Evolutionary conservation across 1,284 basidiomycete species (phyloP).

Genomic region (Papiliotrema nemorosa): DNA sequence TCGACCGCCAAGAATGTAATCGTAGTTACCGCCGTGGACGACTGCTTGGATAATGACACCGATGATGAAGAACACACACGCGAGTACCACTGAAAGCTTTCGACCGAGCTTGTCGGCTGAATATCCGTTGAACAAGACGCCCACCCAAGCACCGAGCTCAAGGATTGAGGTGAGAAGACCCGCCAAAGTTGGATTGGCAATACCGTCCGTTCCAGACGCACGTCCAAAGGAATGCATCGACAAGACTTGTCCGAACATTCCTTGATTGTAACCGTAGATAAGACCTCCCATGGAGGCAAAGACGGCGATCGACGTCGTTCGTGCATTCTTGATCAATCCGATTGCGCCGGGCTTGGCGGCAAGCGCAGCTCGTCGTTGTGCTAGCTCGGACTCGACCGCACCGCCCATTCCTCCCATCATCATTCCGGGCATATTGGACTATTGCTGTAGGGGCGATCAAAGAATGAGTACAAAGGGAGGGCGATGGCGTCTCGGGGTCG

Average conservation of each 20-base stretch:
- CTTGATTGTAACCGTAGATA: slow-evolving; percentile 15
- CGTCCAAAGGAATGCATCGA: slow-evolving; percentile 2
- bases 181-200: background rate
- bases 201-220: slow-evolving; percentile 1
- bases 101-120: slow-evolving; percentile 25
- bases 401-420: background rate
- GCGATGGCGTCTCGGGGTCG: no score
- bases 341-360: slow-evolving; percentile 9
- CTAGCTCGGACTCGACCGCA: background rate
- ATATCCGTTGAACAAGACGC: slow-evolving; percentile 63
- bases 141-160: slow-evolving; percentile 58
- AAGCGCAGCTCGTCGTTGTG: background rate
- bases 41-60: slow-evolving; percentile 19
- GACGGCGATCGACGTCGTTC: slow-evolving; percentile 16
- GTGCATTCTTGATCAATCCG: slow-evolving; percentile 15
- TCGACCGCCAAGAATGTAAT: slow-evolving; percentile 44
- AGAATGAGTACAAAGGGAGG: no score
- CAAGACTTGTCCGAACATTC: slow-evolving; percentile 4
- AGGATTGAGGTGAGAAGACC: slow-evolving; percentile 5
- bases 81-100: slow-evolving; percentile 6
- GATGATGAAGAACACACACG: slow-evolving; percentile 23
- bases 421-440: background rate
- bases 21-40: slow-evolving; percentile 31
- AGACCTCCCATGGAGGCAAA: slow-evolving; percentile 20
- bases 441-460: no score